These are phyloP conservation scores for Coriolopsis trogii DNA, from an alignment of 1,284 basidiomycete genomes.

Conservation along the genomic window DNA sequence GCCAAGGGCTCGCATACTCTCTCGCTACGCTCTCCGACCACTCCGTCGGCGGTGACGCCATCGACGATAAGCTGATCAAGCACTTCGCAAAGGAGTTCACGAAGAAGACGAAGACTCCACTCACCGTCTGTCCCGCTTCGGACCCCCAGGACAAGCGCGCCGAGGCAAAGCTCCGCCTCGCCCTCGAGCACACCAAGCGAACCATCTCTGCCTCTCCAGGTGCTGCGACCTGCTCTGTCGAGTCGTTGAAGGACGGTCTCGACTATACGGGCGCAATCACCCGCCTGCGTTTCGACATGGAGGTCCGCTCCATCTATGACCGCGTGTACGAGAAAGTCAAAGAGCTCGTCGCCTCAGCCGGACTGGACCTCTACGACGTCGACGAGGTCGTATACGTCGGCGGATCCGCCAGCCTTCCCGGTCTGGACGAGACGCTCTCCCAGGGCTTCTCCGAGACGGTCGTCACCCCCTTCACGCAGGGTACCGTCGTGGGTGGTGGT, in stretches of 20 bases:
- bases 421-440: slow-evolving; percentile 77
- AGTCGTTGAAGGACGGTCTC: slow-evolving; percentile 92
- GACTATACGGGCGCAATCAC: slow-evolving; percentile 96
- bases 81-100: slow-evolving; percentile 97
- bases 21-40: slow-evolving; percentile 52
- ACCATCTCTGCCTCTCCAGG: slow-evolving; percentile 88
- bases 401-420: slow-evolving; percentile 85
- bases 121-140: slow-evolving; percentile 63
- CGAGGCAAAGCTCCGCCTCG: slow-evolving; percentile 90
- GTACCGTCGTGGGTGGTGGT: slow-evolving; percentile 71
- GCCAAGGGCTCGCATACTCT: slow-evolving; percentile 65
- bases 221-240: slow-evolving; percentile 89
- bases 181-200: slow-evolving; percentile 94
- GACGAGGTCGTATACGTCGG: slow-evolving; percentile 95
- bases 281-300: slow-evolving; percentile 91
- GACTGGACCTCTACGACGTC: slow-evolving; percentile 78
- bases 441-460: slow-evolving; percentile 74
- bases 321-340: slow-evolving; percentile 66
- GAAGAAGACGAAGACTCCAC: slow-evolving; percentile 89
- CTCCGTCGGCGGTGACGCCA: slow-evolving; percentile 58
- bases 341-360: slow-evolving; percentile 62
- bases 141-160: slow-evolving; percentile 80
- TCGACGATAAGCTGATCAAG: slow-evolving; percentile 85
- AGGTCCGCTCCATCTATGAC: slow-evolving; percentile 76
- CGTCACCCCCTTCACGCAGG: slow-evolving; percentile 63